A percentile compares a stretch with the other conserved stretches of the same genome.
Evolutionary conservation across 805 yeast species (phyloP).

Genomic region (Candida oleophila): DNA sequence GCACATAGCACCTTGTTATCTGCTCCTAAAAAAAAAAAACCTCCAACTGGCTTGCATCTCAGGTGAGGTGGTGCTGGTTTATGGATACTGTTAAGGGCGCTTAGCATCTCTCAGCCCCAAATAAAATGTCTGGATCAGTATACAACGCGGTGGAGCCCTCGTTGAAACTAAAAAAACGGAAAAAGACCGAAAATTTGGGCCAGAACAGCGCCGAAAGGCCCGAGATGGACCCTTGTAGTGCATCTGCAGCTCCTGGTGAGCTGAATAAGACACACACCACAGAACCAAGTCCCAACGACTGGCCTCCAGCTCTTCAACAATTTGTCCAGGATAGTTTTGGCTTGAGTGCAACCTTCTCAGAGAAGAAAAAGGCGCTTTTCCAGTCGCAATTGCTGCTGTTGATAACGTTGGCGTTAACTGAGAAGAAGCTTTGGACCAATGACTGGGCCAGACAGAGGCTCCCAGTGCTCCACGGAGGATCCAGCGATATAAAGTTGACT

Average conservation of each 20-base stretch:
- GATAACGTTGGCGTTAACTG: constrained; percentile 47
- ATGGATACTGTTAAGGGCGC: too few relatives aligned
- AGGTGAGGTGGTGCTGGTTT: too few relatives aligned
- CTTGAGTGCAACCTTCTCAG: constrained; percentile 32
- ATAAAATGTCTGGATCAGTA: neutral
- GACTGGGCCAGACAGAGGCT: constrained; percentile 54
- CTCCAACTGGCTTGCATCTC: too few relatives aligned
- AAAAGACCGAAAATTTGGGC: neutral
- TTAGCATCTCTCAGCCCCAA: too few relatives aligned
- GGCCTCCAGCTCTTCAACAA: constrained; percentile 56
- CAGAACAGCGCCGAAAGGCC: too few relatives aligned
- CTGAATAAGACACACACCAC: neutral
- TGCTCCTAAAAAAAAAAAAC: neutral
- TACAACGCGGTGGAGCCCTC: constrained; percentile 27
- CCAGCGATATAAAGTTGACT: neutral
- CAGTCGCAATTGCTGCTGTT: constrained; percentile 50
- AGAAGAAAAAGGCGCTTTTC: constrained; percentile 35
- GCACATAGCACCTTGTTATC: neutral
- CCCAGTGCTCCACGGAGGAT: constrained; percentile 39
- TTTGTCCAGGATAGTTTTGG: constrained; percentile 51
- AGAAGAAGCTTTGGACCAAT: constrained; percentile 43
- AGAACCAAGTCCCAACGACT: constrained; percentile 14
- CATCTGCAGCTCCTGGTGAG: constrained; percentile 9
- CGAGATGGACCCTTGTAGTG: too few relatives aligned
- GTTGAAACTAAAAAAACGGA: neutral